Evolutionary conservation across 1,284 basidiomycete species (phyloP).

Genomic region (Fistulina hepatica): DNA sequence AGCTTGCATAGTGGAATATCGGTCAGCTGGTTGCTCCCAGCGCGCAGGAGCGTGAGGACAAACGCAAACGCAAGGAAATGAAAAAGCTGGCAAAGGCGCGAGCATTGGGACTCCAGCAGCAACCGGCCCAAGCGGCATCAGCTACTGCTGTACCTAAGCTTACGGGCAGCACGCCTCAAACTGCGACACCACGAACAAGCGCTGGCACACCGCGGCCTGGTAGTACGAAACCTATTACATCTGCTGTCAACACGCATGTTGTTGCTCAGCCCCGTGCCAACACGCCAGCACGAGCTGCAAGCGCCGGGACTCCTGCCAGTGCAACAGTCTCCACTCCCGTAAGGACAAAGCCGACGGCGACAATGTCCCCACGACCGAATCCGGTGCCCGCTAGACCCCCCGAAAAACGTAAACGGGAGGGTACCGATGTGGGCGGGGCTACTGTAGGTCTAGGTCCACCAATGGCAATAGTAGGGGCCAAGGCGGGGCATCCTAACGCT

Average conservation of each 20-base stretch:
- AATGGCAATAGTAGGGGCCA: slow-evolving; percentile 38
- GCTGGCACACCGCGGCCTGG: slow-evolving; percentile 20
- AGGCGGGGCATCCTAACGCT: slow-evolving; percentile 42
- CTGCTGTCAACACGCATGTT: slow-evolving; percentile 8
- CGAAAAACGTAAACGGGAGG: too few species aligned
- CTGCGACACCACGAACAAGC: slow-evolving; percentile 2
- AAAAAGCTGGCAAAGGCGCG: slow-evolving; percentile 39
- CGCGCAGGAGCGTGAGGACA: slow-evolving; percentile 65
- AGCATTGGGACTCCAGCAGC: slow-evolving; percentile 19
- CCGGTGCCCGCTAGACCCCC: slow-evolving; percentile 10
- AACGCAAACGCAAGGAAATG: slow-evolving; percentile 61
- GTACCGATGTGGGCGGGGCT: slow-evolving; percentile 17
- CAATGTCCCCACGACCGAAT: slow-evolving; percentile 12
- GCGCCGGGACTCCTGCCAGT: slow-evolving; percentile 16
- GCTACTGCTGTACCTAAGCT: slow-evolving; percentile 16
- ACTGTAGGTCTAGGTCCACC: too few species aligned
- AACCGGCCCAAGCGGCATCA: slow-evolving; percentile 16
- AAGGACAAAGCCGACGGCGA: slow-evolving; percentile 21
- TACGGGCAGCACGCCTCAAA: slow-evolving; percentile 11
- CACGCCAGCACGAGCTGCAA: slow-evolving; percentile 7
- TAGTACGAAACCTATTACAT: slow-evolving; percentile 6
- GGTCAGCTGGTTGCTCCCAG: slow-evolving; percentile 53
- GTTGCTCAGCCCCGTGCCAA: slow-evolving; percentile 3
- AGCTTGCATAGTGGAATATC: slow-evolving; percentile 52
- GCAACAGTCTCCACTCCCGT: slow-evolving; percentile 13